Percentiles rank a stretch among this genome's conserved stretches.
Conservation (phyloP, 179 eudicot genomes). For the Corrigiola litoralis region DNA sequence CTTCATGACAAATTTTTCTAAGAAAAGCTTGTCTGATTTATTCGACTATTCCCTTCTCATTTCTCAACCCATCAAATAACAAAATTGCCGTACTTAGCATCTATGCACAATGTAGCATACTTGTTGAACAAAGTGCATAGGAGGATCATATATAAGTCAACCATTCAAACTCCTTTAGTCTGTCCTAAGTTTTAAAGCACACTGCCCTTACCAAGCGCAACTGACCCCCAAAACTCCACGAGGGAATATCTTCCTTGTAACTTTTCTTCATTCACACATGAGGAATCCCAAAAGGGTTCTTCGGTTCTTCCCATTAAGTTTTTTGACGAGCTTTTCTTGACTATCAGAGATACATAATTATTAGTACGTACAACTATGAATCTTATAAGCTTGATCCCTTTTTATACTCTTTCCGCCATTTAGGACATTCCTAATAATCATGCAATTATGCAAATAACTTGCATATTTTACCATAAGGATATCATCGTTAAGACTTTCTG, state of each 20-base stretch:
- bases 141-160: no score
- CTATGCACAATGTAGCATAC: no score
- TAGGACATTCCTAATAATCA: constrained; percentile 5
- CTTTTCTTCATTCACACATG: not conserved
- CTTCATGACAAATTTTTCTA: no score
- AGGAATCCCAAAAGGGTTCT: constrained; percentile 1
- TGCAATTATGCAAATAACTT: not conserved
- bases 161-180: no score
- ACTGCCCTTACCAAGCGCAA: no score
- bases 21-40: no score
- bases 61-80: no score
- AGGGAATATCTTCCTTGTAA: not conserved
- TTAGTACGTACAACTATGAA: constrained; percentile 2
- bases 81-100: no score
- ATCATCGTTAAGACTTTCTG: not conserved
- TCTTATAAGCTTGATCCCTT: not conserved
- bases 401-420: constrained; percentile 20
- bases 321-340: constrained; percentile 16
- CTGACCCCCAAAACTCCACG: no score
- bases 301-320: not conserved
- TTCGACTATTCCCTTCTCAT: no score
- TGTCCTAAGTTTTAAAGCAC: no score
- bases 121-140: no score
- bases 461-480: constrained; percentile 3
- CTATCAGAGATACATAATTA: constrained; percentile 25